A percentile compares a stretch with the other conserved stretches of the same genome.
Evolutionary conservation across 2,329 filamentous ascomycete species (phyloP).

Genomic region (Passalora sequoiae): DNA sequence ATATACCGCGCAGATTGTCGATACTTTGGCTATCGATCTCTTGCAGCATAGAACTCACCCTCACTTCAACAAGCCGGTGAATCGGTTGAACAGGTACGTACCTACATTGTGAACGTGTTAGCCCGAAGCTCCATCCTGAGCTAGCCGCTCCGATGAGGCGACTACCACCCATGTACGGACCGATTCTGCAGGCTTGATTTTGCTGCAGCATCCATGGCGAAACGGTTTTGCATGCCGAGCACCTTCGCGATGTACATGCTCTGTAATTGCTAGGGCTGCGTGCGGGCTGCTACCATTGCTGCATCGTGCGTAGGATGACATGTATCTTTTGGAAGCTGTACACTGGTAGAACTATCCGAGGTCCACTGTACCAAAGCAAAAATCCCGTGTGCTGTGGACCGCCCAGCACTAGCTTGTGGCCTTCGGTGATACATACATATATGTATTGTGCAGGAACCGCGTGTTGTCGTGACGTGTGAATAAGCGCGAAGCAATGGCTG

Average conservation of each 20-base stretch:
- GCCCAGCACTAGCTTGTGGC: background rate
- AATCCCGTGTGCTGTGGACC: background rate
- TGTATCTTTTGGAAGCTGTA: background rate
- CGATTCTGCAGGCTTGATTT: slow-evolving; percentile 1
- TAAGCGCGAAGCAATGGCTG: background rate
- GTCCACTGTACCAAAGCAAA: too few relatives aligned
- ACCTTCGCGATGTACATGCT: background rate
- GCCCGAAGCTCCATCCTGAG: background rate
- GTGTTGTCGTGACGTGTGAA: background rate
- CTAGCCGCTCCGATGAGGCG: slow-evolving; percentile 3
- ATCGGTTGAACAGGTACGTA: slow-evolving; percentile 8
- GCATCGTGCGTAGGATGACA: background rate
- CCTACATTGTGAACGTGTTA: background rate
- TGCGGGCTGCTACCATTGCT: background rate
- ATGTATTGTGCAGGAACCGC: background rate
- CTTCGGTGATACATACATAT: background rate
- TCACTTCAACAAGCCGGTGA: background rate
- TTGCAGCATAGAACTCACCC: background rate
- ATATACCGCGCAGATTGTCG: background rate
- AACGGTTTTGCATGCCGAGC: slow-evolving; percentile 3
- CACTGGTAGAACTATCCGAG: too few relatives aligned
- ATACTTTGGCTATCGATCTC: slow-evolving; percentile 1
- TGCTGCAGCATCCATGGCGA: slow-evolving; percentile 1
- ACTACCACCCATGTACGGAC: slow-evolving; percentile 1
- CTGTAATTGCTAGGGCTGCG: background rate